A percentile compares a stretch with the other conserved stretches of the same genome.
Conservation (phyloP, 306 rosid species). For the Sophora flavescens region DNA sequence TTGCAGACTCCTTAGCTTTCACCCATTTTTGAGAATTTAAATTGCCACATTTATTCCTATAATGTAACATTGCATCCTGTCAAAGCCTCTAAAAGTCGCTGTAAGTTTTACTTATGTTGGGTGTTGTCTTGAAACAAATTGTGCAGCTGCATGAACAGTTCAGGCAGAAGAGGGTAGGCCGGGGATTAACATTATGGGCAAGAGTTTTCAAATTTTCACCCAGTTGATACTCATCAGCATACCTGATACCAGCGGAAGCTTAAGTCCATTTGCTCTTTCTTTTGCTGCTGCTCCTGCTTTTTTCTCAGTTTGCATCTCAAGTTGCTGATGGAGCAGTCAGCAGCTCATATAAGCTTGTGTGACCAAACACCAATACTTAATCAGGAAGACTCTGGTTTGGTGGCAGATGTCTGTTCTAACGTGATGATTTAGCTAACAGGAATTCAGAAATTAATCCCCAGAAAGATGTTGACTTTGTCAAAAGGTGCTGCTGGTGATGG, state of each 20-base stretch:
- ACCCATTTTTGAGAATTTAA: not conserved
- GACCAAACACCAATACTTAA: constrained; percentile 52
- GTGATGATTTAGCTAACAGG: constrained; percentile 50
- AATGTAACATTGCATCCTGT: constrained; percentile 25
- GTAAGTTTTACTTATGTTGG: constrained; percentile 31
- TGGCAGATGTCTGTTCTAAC: constrained; percentile 49
- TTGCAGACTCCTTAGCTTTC: not conserved
- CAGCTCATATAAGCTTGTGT: constrained; percentile 58
- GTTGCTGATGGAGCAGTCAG: constrained; percentile 74
- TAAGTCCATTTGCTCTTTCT: constrained; percentile 78
- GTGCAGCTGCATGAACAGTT: constrained; percentile 56
- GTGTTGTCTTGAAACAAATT: constrained; percentile 47
- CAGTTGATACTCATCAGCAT: constrained; percentile 47
- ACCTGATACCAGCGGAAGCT: constrained; percentile 59
- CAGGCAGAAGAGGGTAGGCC: constrained; percentile 59
- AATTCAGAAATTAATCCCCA: constrained; percentile 45
- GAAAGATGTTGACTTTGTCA: constrained; percentile 47
- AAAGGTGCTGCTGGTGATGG: constrained; percentile 53
- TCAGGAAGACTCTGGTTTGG: constrained; percentile 55
- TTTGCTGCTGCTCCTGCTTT: constrained; percentile 87
- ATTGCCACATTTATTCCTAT: not conserved
- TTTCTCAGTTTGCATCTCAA: constrained; percentile 84
- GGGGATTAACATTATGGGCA: constrained; percentile 67
- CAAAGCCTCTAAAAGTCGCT: constrained; percentile 29
- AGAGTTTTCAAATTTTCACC: constrained; percentile 56